Conservation (phyloP, 768 basidiomycete genomes). For the Mycena chlorophos region DNA sequence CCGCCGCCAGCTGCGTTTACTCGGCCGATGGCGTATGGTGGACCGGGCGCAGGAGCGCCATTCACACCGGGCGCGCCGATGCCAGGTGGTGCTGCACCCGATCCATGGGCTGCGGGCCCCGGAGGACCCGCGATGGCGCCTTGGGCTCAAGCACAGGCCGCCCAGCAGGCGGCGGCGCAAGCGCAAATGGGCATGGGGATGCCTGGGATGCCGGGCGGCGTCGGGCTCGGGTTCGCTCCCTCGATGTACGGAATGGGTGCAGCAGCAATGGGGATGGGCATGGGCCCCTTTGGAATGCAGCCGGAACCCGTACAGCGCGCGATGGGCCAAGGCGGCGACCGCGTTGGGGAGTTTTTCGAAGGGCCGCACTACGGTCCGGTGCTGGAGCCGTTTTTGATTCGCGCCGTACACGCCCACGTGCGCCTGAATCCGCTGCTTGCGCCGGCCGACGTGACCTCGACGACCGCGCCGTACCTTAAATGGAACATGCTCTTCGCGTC, state of each 20-base stretch:
- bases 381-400: slow-evolving; percentile 57
- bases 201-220: slow-evolving; percentile 8
- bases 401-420: slow-evolving; percentile 47
- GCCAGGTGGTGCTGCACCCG: too few species aligned
- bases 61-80: slow-evolving; percentile 13
- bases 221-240: background rate
- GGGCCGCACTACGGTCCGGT: slow-evolving; percentile 57
- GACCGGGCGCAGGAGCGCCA: background rate
- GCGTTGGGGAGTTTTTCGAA: slow-evolving; percentile 17
- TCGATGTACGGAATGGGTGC: too few species aligned
- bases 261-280: background rate
- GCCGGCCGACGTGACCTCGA: slow-evolving; percentile 38
- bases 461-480: slow-evolving; percentile 52
- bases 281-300: background rate
- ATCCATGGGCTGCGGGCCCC: slow-evolving; percentile 13
- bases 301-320: slow-evolving; percentile 17
- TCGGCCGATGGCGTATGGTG: background rate
- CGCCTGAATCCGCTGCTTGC: slow-evolving; percentile 63
- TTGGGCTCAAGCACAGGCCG: slow-evolving; percentile 15
- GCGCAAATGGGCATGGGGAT: slow-evolving; percentile 11
- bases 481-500: slow-evolving; percentile 78
- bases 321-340: slow-evolving; percentile 21
- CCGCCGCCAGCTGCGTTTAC: slow-evolving; percentile 5
- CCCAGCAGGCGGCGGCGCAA: slow-evolving; percentile 12
- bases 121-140: slow-evolving; percentile 4